Evolutionary conservation across 257 asterid species (phyloP), one percentile per base, ranked within the genome.

Genomic region (Fraxinus anomala): DNA sequence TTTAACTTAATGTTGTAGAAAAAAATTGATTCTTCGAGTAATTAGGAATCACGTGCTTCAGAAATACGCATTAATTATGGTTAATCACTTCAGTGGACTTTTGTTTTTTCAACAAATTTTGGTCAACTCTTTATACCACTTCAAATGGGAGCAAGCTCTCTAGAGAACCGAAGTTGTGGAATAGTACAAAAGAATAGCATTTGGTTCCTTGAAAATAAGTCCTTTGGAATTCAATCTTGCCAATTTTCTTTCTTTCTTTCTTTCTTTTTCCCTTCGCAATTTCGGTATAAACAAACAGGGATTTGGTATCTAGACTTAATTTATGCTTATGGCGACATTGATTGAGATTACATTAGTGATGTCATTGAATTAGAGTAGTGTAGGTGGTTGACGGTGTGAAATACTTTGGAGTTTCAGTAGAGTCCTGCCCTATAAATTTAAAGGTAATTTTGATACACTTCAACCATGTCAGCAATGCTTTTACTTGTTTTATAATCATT

Each of bases 401-500:
- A n/a, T 16, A 36, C 26, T 37, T 80, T 71, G 69, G n/a, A 17
- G 76, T 68, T 56, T 49, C 42, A 26, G 37, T 8, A 68, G 23
- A 17, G 17, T 47, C 56, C 19, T 17, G 19, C 49, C 24, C 44
- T 3, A n/a, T 49, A 33, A 33, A 67, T 68, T 61, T 21, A 56
- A 1, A 49, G 70, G 2, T 0, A 40, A 26, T 66, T 73, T 30
- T 14, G 12, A 72, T 31, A 49, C 24, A 72, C 33, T 42, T 67
- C 36, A 70, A 47, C 33, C 49, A 0, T 68, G 65, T 30, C 17
- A 68, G 31, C 42, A 47, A 47, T 49, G 47, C 65, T 65, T 49
- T 73, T 51, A 8, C 74, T 59, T 75, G 34, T 63, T 73, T 28
- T 51, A 40, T n/a, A 9, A 17, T 74, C 10, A 21, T 12, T 59